Evolutionary conservation across 768 basidiomycete genomes (phyloP).

Genomic region (Austroboletus festivus): DNA sequence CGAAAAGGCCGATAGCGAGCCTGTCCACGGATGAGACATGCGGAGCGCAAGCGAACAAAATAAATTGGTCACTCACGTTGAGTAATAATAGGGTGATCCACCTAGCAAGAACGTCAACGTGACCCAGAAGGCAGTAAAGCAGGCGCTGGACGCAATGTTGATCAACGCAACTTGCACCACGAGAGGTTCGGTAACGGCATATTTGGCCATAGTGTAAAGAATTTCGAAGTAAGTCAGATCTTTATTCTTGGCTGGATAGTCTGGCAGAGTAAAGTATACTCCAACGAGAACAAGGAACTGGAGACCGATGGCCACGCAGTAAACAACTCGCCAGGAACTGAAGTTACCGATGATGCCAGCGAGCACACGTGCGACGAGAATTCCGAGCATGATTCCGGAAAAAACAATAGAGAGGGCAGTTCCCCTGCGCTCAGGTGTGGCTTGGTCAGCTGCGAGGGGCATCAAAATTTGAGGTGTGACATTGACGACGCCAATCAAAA

Average conservation of each 20-base stretch:
- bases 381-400: slow-evolving; percentile 64
- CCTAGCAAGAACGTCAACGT: slow-evolving; percentile 81
- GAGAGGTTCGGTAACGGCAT: slow-evolving; percentile 72
- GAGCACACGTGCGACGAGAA: slow-evolving; percentile 72
- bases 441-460: slow-evolving; percentile 77
- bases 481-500: slow-evolving; percentile 66
- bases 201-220: slow-evolving; percentile 74
- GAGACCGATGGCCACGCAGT: slow-evolving; percentile 72
- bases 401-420: slow-evolving; percentile 74
- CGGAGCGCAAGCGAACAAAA: background rate
- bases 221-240: slow-evolving; percentile 65
- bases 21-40: slow-evolving; percentile 15
- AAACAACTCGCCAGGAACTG: slow-evolving; percentile 68
- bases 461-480: slow-evolving; percentile 77
- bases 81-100: slow-evolving; percentile 71
- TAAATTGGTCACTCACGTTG: slow-evolving; percentile 44
- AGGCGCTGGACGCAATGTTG: slow-evolving; percentile 57
- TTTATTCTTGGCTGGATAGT: slow-evolving; percentile 76
- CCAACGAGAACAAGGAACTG: slow-evolving; percentile 58
- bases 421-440: slow-evolving; percentile 68
- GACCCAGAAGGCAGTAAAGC: slow-evolving; percentile 64
- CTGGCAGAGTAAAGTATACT: slow-evolving; percentile 68
- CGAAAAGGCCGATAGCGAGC: slow-evolving; percentile 69
- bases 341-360: slow-evolving; percentile 75
- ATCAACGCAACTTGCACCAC: slow-evolving; percentile 67